phyloP scores from a whole-genome alignment of 164 flowering plant species.

The Vitis amurensis region DNA sequence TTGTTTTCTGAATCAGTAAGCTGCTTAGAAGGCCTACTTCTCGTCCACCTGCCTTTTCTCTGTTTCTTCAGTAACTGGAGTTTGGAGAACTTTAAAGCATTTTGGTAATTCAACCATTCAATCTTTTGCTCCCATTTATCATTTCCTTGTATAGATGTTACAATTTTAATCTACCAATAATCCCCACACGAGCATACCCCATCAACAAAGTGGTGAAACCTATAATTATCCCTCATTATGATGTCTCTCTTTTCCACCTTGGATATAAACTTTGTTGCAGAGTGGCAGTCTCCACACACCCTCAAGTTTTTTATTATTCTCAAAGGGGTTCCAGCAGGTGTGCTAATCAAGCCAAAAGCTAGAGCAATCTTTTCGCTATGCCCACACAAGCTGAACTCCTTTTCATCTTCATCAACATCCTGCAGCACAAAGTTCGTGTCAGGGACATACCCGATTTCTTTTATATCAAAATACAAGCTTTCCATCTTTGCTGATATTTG shows the following conservation, averaged over 20 bases:
- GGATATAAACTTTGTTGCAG: conserved; percentile 32
- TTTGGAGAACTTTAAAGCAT: no score
- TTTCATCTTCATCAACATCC: conserved; percentile 35
- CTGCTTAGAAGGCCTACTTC: no score
- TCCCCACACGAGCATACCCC: no score
- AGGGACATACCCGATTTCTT: conserved; percentile 38
- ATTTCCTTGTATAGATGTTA: no score
- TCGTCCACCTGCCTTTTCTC: no score
- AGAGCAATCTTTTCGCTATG: conserved; percentile 28
- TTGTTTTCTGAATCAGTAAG: no score
- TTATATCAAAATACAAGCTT: conserved; percentile 28
- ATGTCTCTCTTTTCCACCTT: conserved; percentile 29
- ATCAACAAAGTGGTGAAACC: not conserved
- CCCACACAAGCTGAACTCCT: conserved; percentile 32
- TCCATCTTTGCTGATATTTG: conserved; percentile 26
- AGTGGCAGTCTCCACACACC: conserved; percentile 22
- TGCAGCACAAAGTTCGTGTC: conserved; percentile 36
- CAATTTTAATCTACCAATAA: no score
- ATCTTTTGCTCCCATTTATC: no score
- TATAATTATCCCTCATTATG: conserved; percentile 33
- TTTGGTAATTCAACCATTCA: no score
- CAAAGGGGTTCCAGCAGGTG: conserved; percentile 26
- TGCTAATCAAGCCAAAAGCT: no score
- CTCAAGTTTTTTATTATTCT: conserved; percentile 49
- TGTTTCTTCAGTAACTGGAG: no score